A percentile compares a stretch with the other conserved stretches of the same genome.
Conservation (phyloP, 345 rosid genomes). For the Ceriops zippeliana region DNA sequence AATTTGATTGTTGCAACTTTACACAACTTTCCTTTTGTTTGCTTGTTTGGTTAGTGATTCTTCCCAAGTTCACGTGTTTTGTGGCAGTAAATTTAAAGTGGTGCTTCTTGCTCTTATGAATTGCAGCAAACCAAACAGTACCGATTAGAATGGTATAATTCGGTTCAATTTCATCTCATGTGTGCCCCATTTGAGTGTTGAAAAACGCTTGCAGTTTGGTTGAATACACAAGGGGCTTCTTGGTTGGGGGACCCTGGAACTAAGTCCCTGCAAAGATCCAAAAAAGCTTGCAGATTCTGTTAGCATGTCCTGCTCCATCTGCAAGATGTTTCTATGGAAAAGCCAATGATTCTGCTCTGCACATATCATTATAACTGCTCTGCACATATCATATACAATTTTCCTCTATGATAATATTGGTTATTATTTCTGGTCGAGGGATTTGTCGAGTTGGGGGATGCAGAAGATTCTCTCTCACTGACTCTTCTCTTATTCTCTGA, state of each 20-base stretch:
- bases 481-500: constrained; percentile 11
- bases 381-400: neutral
- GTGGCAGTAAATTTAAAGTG: constrained; percentile 8
- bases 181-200: constrained; percentile 12
- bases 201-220: neutral
- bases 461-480: constrained; percentile 1
- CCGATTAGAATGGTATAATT: neutral
- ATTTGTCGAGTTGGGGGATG: constrained; percentile 5
- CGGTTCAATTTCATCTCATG: constrained; percentile 20
- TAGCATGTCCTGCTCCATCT: constrained; percentile 23
- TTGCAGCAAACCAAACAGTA: neutral
- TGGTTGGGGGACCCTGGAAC: constrained; percentile 27
- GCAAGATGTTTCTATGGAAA: constrained; percentile 28
- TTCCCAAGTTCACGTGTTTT: constrained; percentile 14
- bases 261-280: constrained; percentile 19
- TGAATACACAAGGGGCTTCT: constrained; percentile 1
- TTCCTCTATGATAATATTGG: neutral
- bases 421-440: neutral
- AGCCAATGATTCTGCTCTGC: constrained; percentile 7
- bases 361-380: neutral
- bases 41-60: neutral
- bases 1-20: constrained; percentile 11
- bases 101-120: too few species aligned
- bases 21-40: neutral
- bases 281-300: constrained; percentile 24